Evolutionary conservation across 2,329 filamentous ascomycete genomes (phyloP), one percentile per base, ranked within the genome.

Genomic region (Calonectria hongkongensis): DNA sequence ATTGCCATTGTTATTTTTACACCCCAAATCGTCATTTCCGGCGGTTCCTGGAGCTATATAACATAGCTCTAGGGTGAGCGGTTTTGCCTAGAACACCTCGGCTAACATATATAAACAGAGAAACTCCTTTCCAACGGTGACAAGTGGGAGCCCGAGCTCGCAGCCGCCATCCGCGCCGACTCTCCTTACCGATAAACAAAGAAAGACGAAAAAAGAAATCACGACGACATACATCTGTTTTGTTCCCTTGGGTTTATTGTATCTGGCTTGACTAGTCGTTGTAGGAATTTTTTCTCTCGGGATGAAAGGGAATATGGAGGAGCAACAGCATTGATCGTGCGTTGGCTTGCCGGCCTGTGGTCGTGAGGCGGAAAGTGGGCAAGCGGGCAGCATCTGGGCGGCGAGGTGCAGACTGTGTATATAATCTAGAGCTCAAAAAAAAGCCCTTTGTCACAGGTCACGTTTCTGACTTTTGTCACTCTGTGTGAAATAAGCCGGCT

Each of bases 141-240:
- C 88, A 96, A 96, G 87, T 99, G 97, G 97, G 97, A 99, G 88
- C 96, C 97, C 9, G 97, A 99, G 87, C 89, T 99, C 82, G 96
- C 96, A 1, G 96, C 97, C 71, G 93, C 92, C 78, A 97, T 97
- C 83, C 93, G 95, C 82, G 97, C 97, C 74, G 97, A 99, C 89
- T 92, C 96, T 68, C 96, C 96, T 65, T 98, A 96, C 88, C 91
- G 94, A 90, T 96, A 92, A 86, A 78, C 71, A 48, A 54, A 64
- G 39, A 48, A 56, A 54, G 56, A 51, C 68, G 27, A 68, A 50
- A 47, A 68, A 66, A 65, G 21, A 21, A 5, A 56, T 43, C 64
- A 71, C 71, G 70, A 72, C 70, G 62, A 66, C 70, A 68, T 58
- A 66, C 25, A 41, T 65, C 51, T 73, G 56, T 66, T 72, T 68